phyloP scores from a whole-genome alignment of 2,329 filamentous ascomycete genomes.

The Fusarium pseudonygamai region DNA sequence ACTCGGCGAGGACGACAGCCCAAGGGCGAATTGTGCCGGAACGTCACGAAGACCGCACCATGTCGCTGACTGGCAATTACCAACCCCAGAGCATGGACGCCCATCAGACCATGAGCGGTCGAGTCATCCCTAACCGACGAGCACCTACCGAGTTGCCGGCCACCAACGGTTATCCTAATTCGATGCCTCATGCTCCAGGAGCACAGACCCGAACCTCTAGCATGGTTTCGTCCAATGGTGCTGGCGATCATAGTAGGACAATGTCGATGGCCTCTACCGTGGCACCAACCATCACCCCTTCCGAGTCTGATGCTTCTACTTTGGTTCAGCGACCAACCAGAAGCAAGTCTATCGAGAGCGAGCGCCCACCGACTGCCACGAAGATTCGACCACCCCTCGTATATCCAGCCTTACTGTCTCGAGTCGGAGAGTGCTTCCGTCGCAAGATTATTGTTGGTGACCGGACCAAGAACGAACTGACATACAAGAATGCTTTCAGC shows the following conservation, averaged over 20 bases:
- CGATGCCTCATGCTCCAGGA: slow-evolving; percentile 59
- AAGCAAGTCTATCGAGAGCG: slow-evolving; percentile 63
- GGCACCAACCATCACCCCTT: slow-evolving; percentile 73
- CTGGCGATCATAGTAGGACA: slow-evolving; percentile 66
- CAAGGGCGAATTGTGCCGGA: slow-evolving; percentile 93
- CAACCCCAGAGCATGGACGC: slow-evolving; percentile 77
- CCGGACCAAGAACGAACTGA: slow-evolving; percentile 93
- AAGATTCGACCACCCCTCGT: slow-evolving; percentile 83
- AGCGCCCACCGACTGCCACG: slow-evolving; percentile 63
- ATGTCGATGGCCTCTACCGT: slow-evolving; percentile 95
- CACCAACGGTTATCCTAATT: slow-evolving; percentile 49
- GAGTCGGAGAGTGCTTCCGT: slow-evolving; percentile 90
- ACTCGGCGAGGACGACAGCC: slow-evolving; percentile 82
- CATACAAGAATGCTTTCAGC: slow-evolving; percentile 97
- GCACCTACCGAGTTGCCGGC: slow-evolving; percentile 54
- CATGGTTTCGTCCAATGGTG: slow-evolving; percentile 65
- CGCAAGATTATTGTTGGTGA: slow-evolving; percentile 88
- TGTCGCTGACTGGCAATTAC: slow-evolving; percentile 87
- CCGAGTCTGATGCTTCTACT: slow-evolving; percentile 62
- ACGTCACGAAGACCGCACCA: slow-evolving; percentile 89
- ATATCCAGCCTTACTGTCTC: slow-evolving; percentile 92
- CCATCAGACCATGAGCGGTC: slow-evolving; percentile 92
- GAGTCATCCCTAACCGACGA: slow-evolving; percentile 81
- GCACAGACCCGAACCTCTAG: slow-evolving; percentile 68
- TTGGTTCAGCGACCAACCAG: slow-evolving; percentile 67